Percentiles rank a stretch among this genome's conserved stretches.
These are phyloP conservation scores for Aspergillus nanangensis DNA, from an alignment of 495 filamentous ascomycete genomes.

Conservation along the genomic window DNA sequence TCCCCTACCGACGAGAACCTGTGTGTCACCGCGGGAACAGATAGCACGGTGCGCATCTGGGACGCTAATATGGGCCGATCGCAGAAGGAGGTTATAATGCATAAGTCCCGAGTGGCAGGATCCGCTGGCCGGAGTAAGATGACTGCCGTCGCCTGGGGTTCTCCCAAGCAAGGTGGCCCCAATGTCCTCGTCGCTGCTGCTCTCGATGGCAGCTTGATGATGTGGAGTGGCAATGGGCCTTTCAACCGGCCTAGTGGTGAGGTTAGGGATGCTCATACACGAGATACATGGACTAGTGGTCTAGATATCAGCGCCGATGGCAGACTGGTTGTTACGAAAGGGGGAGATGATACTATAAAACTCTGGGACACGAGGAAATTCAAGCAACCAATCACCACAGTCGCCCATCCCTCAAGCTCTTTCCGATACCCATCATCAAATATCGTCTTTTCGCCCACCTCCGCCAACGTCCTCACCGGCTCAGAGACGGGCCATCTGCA, in stretches of 20 bases:
- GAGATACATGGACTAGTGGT: constrained; percentile 87
- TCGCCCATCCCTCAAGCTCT: constrained; percentile 78
- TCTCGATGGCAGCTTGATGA: constrained; percentile 83
- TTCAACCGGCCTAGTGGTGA: constrained; percentile 83
- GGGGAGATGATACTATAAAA: constrained; percentile 83
- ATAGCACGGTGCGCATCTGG: constrained; percentile 95
- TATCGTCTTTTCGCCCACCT: constrained; percentile 83
- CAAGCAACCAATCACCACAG: constrained; percentile 75
- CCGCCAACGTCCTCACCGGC: constrained; percentile 79
- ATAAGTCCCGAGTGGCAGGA: constrained; percentile 82
- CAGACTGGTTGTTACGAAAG: constrained; percentile 79
- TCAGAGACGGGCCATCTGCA: constrained; percentile 83
- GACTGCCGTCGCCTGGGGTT: constrained; percentile 90
- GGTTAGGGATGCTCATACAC: constrained; percentile 75
- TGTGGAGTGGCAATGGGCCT: constrained; percentile 88
- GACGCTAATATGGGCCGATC: constrained; percentile 81
- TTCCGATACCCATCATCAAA: constrained; percentile 76
- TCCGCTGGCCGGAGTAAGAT: constrained; percentile 89
- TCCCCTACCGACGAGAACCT: constrained; percentile 76
- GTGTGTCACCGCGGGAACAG: constrained; percentile 85
- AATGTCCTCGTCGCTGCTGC: constrained; percentile 83
- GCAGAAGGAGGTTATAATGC: constrained; percentile 90
- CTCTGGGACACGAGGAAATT: constrained; percentile 98
- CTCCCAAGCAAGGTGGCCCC: constrained; percentile 65
- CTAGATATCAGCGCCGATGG: constrained; percentile 91